A percentile compares a stretch with the other conserved stretches of the same genome.
Evolutionary conservation across 495 filamentous ascomycete species (phyloP).

Genomic region (Podospora tetraspora): DNA sequence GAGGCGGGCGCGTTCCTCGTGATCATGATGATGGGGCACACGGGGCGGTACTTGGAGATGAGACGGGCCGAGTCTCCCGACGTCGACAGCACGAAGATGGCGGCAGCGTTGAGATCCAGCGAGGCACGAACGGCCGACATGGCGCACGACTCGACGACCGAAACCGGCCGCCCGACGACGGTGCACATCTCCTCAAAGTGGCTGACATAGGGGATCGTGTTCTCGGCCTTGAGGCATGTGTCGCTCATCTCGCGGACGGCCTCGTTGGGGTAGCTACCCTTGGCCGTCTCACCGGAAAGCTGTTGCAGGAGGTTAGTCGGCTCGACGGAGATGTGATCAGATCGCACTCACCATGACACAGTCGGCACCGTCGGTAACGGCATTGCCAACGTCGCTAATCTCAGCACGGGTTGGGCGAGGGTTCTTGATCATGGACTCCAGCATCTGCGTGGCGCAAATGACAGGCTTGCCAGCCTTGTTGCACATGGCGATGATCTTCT

Average conservation of each 20-base stretch:
- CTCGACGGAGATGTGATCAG: too few species aligned
- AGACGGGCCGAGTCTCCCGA: constrained; percentile 86
- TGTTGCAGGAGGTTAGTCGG: constrained; percentile 2
- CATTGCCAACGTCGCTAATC: constrained; percentile 97
- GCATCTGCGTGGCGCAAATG: constrained; percentile 72
- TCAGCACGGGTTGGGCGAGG: constrained; percentile 95
- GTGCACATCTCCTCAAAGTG: constrained; percentile 92
- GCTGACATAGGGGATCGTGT: constrained; percentile 91
- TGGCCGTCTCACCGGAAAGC: constrained; percentile 95
- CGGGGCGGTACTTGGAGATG: constrained; percentile 94
- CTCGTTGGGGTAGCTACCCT: constrained; percentile 89
- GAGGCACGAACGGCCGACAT: constrained; percentile 93
- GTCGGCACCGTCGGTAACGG: constrained; percentile 94
- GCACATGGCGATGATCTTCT: constrained; percentile 99
- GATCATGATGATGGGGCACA: constrained; percentile 98
- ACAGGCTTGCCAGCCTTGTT: constrained; percentile 98
- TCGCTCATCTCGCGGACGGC: constrained; percentile 97
- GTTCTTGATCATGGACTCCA: constrained; percentile 99
- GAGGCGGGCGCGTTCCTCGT: constrained; percentile 78
- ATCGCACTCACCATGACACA: constrained; percentile 73
- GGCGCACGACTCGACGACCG: constrained; percentile 83
- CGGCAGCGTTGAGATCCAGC: constrained; percentile 91
- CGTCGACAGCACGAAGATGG: constrained; percentile 90
- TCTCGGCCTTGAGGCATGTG: constrained; percentile 91
- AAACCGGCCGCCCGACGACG: constrained; percentile 72